Percentiles rank a stretch among this genome's conserved stretches.
These are phyloP conservation scores for Penicillium sp. DNA, from an alignment of 2,329 filamentous ascomycete species.

Conservation along the genomic window DNA sequence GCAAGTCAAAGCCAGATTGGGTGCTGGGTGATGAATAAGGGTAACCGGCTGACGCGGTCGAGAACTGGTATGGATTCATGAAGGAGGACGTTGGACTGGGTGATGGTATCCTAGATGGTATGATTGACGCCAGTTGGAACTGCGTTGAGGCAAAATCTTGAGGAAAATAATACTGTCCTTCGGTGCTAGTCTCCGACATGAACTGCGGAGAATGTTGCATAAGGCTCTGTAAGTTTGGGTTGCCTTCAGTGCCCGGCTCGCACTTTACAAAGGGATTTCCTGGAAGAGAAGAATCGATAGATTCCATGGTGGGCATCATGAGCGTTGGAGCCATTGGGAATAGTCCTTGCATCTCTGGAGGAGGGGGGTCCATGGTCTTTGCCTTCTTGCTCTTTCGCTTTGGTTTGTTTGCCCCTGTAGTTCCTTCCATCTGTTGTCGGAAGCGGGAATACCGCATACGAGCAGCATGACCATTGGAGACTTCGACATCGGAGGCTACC, in stretches of 20 bases:
- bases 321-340: constrained; percentile 10
- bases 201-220: constrained; percentile 1
- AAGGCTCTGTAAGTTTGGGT: constrained; percentile 1
- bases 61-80: constrained; percentile 3
- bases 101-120: background rate
- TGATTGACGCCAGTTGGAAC: background rate
- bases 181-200: constrained; percentile 4
- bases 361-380: constrained; percentile 17
- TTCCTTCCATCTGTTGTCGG: constrained; percentile 54
- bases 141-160: constrained; percentile 1
- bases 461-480: constrained; percentile 58
- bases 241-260: constrained; percentile 19
- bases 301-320: constrained; percentile 16
- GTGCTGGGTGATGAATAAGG: background rate
- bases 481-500: constrained; percentile 51
- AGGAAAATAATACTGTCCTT: constrained; percentile 6
- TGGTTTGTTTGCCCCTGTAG: constrained; percentile 23
- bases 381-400: constrained; percentile 30
- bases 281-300: constrained; percentile 10
- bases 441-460: constrained; percentile 59
- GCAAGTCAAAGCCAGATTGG: background rate
- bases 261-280: constrained; percentile 25
- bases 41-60: background rate
- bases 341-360: constrained; percentile 14
- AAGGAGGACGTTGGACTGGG: constrained; percentile 2